A percentile compares a stretch with the other conserved stretches of the same genome.
Conservation (phyloP, 352 stramenopile genomes). For the Pythium biforme region DNA sequence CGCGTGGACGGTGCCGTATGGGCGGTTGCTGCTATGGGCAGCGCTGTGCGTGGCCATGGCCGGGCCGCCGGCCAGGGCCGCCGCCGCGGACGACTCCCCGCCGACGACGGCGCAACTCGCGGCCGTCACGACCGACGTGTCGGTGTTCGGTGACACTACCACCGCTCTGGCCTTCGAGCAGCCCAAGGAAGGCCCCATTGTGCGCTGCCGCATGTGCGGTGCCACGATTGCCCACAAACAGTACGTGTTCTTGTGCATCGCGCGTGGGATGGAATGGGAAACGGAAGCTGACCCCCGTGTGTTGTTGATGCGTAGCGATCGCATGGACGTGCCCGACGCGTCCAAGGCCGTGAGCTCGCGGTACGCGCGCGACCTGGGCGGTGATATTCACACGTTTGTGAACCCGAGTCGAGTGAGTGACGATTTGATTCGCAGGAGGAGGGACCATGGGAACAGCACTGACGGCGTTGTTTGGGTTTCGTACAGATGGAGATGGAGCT, state of each 20-base stretch:
- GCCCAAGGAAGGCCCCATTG: constrained; percentile 35
- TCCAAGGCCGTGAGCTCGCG: constrained; percentile 59
- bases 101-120: constrained; percentile 1
- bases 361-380: constrained; percentile 44
- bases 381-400: constrained; percentile 77
- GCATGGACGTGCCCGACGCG: constrained; percentile 66
- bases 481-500: constrained; percentile 75
- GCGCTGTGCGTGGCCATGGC: not conserved
- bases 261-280: too few species aligned
- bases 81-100: not conserved
- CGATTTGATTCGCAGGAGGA: not conserved
- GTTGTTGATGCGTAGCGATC: constrained; percentile 39
- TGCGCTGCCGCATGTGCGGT: constrained; percentile 81
- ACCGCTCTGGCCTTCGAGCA: too few species aligned
- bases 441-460: not conserved
- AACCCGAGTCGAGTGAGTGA: constrained; percentile 61
- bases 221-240: constrained; percentile 62
- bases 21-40: constrained; percentile 13
- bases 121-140: constrained; percentile 25
- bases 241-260: too few species aligned
- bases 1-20: too few species aligned
- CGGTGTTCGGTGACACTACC: too few species aligned
- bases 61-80: not conserved
- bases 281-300: too few species aligned
- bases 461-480: not conserved